phyloP scores from a whole-genome alignment of 2,329 filamentous ascomycete species.

The Calonectria henricotiae region DNA sequence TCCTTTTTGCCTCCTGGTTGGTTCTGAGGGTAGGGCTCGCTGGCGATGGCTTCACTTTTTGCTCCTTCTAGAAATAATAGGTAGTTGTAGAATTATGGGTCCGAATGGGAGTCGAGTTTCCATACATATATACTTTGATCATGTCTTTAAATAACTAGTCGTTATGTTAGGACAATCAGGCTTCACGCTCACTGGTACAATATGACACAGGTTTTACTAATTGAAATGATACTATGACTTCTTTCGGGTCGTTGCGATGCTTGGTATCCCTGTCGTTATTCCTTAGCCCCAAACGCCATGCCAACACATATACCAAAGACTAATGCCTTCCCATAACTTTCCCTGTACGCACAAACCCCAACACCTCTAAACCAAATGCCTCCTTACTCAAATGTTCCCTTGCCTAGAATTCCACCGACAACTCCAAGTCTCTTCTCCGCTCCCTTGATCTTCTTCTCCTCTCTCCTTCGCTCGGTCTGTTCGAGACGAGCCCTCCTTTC shows the following conservation, averaged over 20 bases:
- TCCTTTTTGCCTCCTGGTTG: slow-evolving; percentile 29
- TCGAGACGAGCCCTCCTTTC: slow-evolving; percentile 71
- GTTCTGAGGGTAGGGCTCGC: background rate
- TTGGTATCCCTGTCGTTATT: slow-evolving; percentile 20
- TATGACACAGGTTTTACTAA: background rate
- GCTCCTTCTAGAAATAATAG: background rate
- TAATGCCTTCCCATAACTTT: slow-evolving; percentile 11
- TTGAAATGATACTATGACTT: background rate
- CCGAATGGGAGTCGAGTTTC: background rate
- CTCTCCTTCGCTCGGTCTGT: slow-evolving; percentile 72
- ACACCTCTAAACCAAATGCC: slow-evolving; percentile 36
- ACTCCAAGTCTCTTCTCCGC: slow-evolving; percentile 71
- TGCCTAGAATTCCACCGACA: slow-evolving; percentile 73
- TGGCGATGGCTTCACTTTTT: slow-evolving; percentile 28
- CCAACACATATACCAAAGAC: slow-evolving; percentile 21
- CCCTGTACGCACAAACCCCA: slow-evolving; percentile 27
- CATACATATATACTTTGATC: background rate
- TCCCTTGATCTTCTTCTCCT: slow-evolving; percentile 72
- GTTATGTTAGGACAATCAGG: background rate
- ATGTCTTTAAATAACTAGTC: background rate
- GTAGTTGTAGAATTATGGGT: background rate
- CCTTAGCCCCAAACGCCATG: slow-evolving; percentile 42
- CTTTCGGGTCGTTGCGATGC: background rate
- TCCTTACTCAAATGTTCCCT: slow-evolving; percentile 63
- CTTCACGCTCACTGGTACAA: background rate